Conservation (phyloP, 305 asterid genomes). For the Plantago coronopus region DNA sequence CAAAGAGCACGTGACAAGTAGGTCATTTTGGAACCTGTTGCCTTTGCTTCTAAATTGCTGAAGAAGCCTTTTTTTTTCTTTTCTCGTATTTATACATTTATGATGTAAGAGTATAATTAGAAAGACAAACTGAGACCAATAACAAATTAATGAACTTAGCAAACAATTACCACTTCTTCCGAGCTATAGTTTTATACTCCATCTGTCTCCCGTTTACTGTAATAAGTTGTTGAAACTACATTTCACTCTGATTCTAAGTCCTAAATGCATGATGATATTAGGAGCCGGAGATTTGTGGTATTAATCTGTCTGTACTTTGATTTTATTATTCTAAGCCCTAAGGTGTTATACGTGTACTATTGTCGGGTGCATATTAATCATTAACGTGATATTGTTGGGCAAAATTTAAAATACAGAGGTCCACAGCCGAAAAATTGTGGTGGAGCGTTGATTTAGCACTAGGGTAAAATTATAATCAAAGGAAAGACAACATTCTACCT, state of each 20-base stretch:
- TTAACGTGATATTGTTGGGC: too few species aligned
- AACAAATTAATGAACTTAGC: not conserved
- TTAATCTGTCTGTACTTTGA: not conserved
- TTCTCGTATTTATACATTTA: not conserved
- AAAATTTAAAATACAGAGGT: too few species aligned
- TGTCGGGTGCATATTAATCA: too few species aligned
- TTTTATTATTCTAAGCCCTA: not conserved
- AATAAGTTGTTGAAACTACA: not conserved
- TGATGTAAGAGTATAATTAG: conserved; percentile 4
- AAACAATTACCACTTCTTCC: not conserved
- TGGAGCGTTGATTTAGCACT: too few species aligned
- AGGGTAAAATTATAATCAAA: too few species aligned
- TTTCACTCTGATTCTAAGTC: not conserved
- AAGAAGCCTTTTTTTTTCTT: conserved; percentile 3
- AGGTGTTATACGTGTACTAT: not conserved
- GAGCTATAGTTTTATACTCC: not conserved
- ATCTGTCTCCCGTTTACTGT: not conserved
- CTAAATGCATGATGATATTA: not conserved
- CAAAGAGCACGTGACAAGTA: conserved; percentile 37
- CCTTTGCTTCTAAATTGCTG: conserved; percentile 14
- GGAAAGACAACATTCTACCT: too few species aligned
- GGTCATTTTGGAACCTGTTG: conserved; percentile 4
- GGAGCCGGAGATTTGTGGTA: not conserved
- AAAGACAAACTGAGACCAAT: not conserved
- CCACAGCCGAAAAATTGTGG: too few species aligned